These are phyloP conservation scores for Arthroderma sp. DNA, from an alignment of 2,329 filamentous ascomycete genomes.

Conservation along the genomic window DNA sequence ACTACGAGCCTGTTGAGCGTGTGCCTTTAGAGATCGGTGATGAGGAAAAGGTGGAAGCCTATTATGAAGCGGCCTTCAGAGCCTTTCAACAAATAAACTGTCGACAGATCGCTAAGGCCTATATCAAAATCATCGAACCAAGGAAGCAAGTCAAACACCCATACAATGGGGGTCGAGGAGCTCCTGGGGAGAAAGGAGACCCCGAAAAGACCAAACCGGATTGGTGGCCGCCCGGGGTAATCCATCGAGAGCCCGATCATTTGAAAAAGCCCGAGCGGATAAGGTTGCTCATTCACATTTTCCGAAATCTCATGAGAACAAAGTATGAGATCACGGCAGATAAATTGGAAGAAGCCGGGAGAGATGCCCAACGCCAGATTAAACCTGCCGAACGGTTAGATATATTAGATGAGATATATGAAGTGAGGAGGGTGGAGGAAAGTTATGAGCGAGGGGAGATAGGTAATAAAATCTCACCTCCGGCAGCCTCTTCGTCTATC, in stretches of 20 bases:
- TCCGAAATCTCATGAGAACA: conserved; percentile 23
- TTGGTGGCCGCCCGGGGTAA: conserved; percentile 33
- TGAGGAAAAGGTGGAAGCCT: conserved; percentile 23
- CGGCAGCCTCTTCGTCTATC: no score
- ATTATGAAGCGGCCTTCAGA: conserved; percentile 30
- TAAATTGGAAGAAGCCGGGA: conserved; percentile 27
- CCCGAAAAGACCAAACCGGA: conserved; percentile 33
- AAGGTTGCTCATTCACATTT: conserved; percentile 27
- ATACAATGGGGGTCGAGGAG: conserved; percentile 34
- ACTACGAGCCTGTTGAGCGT: conserved; percentile 3
- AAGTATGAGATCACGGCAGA: conserved; percentile 22
- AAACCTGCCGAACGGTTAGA: conserved; percentile 23
- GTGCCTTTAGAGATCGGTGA: conserved; percentile 25
- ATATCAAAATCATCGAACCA: conserved; percentile 35
- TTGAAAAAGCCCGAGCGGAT: conserved; percentile 32
- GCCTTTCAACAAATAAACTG: conserved; percentile 35
- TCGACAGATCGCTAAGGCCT: conserved; percentile 32
- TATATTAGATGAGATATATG: conserved; percentile 30
- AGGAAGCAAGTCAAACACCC: conserved; percentile 36
- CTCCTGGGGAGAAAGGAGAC: conserved; percentile 27
- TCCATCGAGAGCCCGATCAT: conserved; percentile 38
- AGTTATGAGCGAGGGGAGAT: conserved; percentile 29
- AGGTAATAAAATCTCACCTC: conserved; percentile 9
- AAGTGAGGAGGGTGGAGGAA: conserved; percentile 26
- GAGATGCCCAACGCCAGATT: conserved; percentile 24